Evolutionary conservation across 1,284 basidiomycete species (phyloP), one percentile per base, ranked within the genome.

Genomic region (Pascua sp.): DNA sequence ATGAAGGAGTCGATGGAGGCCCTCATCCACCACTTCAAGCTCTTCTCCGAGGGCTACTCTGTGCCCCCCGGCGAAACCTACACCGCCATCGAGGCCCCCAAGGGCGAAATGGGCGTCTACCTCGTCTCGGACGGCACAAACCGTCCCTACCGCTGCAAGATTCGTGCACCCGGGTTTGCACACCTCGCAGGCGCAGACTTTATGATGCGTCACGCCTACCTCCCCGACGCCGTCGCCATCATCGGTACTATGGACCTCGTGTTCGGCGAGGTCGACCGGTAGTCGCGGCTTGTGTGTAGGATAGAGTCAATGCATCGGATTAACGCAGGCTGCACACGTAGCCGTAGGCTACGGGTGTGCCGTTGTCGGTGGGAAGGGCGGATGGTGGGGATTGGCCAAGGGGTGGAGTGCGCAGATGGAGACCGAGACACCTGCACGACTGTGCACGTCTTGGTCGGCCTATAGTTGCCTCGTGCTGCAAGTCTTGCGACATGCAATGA

Each of bases 1-100:
- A 98, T 98, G 96, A 98, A 98, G 81, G 95, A 98, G 82, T 91
- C 86, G 77, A 98, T 98, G 94, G 91, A 97, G 80, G 86, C 89
- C 12, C 83, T 97, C 63, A 97, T 98, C 69, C 94, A 98, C 78
- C 95, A 98, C 81, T 98, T 98, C 82, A 98, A 98, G 87, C 82
- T 94, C 67, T 98, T 95, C 82, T 92, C 89, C 55, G 94, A 98
- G 78, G 95, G 95, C 17, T 98, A 92, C 81, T 90, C 90, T 37
- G 95, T 98, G n/a, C 95, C 95, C 15, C 90, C 94, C 39, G 84
- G 95, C 39, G 95, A 98, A 81, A 98, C 95, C 0, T 98, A 98
- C 81, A 86, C 86, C 54, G 92, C 95, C 5, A 98, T 98, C 68
- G 95, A 98, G 80, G 95, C 95, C 16, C 95, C 94, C 56, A 98